Evolutionary conservation across 2,329 filamentous ascomycete species (phyloP).

Genomic region (Pseudonectria buxi): DNA sequence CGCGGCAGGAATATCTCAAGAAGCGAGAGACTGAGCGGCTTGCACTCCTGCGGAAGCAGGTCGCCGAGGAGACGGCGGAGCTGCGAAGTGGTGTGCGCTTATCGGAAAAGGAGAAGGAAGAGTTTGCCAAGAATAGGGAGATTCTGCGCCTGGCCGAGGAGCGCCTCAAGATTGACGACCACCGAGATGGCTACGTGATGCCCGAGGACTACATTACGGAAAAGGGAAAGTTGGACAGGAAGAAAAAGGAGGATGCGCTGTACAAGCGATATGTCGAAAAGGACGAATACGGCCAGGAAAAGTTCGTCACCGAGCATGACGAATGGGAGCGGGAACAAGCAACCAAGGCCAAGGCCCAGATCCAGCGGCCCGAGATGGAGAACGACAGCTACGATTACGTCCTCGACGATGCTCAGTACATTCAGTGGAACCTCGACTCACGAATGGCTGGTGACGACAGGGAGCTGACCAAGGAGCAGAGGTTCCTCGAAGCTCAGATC

Average conservation of each 20-base stretch:
- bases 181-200: conserved; percentile 85
- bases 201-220: conserved; percentile 94
- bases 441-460: conserved; percentile 66
- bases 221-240: conserved; percentile 80
- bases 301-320: conserved; percentile 87
- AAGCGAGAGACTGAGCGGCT: conserved; percentile 85
- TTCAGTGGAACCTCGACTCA: conserved; percentile 75
- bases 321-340: conserved; percentile 93
- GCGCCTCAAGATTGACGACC: conserved; percentile 79
- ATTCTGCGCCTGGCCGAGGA: conserved; percentile 76
- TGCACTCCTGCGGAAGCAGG: conserved; percentile 80
- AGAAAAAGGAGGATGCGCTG: conserved; percentile 81
- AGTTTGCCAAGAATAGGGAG: conserved; percentile 85
- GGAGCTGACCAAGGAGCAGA: conserved; percentile 69
- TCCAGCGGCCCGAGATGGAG: conserved; percentile 64
- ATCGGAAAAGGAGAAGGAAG: conserved; percentile 71
- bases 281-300: conserved; percentile 81
- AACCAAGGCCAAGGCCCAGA: conserved; percentile 80
- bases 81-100: conserved; percentile 67
- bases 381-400: conserved; percentile 89
- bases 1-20: conserved; percentile 85
- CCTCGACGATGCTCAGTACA: conserved; percentile 81
- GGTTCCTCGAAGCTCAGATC: conserved; percentile 70
- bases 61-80: conserved; percentile 80
- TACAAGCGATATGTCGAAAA: conserved; percentile 86